Conservation (phyloP, 768 basidiomycete species). For the Kwoniella botswanensis region DNA sequence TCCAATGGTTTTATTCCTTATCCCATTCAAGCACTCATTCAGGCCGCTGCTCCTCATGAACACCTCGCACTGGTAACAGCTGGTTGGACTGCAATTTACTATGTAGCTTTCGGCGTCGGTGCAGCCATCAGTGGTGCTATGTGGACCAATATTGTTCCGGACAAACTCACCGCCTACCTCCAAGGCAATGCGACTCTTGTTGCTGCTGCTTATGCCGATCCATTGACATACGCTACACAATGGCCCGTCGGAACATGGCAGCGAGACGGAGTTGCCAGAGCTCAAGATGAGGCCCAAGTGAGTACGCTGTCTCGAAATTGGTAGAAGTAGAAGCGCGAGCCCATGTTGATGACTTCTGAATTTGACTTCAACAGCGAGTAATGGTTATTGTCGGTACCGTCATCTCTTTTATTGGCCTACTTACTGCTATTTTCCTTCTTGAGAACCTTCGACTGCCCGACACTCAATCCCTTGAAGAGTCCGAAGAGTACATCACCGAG, state of each 20-base stretch:
- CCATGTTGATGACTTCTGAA: no score
- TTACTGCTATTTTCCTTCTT: conserved; percentile 35
- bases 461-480: conserved; percentile 39
- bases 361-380: conserved; percentile 20
- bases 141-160: conserved; percentile 56
- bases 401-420: conserved; percentile 26
- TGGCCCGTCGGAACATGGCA: conserved; percentile 41
- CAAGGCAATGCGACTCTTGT: conserved; percentile 42
- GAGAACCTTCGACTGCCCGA: conserved; percentile 40
- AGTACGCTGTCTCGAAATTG: not conserved
- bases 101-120: conserved; percentile 50
- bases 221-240: conserved; percentile 41
- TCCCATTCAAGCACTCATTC: conserved; percentile 49
- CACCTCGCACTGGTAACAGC: conserved; percentile 49
- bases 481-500: conserved; percentile 19
- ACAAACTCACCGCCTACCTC: conserved; percentile 44
- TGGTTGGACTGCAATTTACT: conserved; percentile 50
- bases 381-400: conserved; percentile 47
- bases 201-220: conserved; percentile 46
- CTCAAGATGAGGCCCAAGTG: conserved; percentile 57
- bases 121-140: conserved; percentile 53
- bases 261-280: conserved; percentile 48
- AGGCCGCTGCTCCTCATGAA: conserved; percentile 39
- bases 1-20: conserved; percentile 49
- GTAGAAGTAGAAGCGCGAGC: no score